Base-by-base conservation (phyloP, 192 early-diverging fungal genomes). In the Podila epicladia region DNA sequence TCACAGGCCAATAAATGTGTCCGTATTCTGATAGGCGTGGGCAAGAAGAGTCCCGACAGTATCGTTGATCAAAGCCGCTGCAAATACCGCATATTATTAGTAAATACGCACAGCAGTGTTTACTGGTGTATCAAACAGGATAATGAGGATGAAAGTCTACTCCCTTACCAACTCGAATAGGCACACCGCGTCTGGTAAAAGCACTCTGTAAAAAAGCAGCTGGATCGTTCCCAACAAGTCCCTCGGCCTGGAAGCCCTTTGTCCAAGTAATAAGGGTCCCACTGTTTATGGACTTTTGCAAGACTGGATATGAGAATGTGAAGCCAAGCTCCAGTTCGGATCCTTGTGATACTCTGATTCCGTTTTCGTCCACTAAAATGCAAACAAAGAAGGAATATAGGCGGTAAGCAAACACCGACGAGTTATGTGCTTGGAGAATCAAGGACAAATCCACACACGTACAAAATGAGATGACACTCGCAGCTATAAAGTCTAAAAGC, bases 281-380 rank as follows among this genome's bases (percentile, higher is more conserved):
- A 28, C 89, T 87, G 58, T 90, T 82, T 61, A 93, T 89, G 68
- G 85, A 82, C 5, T 88, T 89, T 74, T 98, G 97, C 62, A 87
- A 77, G 58, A 97, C 92, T 19, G 97, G 95, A 82, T 97, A 98
- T 31, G 93, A 95, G 80, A 98, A 97, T 8, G 97, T 98, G 82
- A 94, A 98, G 45, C 97, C 97, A 26, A 93, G 84, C n/a, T 83
- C 77, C 33, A 91, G 22, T 35, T 51, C 60, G 11, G 60, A 35
- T 31, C 15, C 31, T 19, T 45, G 58, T 15, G 61, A 49, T 1
- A 63, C 49, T 3, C 15, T 29, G 20, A 37, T 62, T 1, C 38
- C 50, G 37, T 71, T 29, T 7, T 49, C 69, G 22, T 51, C 29
- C 38, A 63, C 60, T 71, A 11, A 4, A 45, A 45, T 45, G 41